phyloP scores from a whole-genome alignment of 1,284 basidiomycete species.

The Rhodotorula mucilaginosa region DNA sequence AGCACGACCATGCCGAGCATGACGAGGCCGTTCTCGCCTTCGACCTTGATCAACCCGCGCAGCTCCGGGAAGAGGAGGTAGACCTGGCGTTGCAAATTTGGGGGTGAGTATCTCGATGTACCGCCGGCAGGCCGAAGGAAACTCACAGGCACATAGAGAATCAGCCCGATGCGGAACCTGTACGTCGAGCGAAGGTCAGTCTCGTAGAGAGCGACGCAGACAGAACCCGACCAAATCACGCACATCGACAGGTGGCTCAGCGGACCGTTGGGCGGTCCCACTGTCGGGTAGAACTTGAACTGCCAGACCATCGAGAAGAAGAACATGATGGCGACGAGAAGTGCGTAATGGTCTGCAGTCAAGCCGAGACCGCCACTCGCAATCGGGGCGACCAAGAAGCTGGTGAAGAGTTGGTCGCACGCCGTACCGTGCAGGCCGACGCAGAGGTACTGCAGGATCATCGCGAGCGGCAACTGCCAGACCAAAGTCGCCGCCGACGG shows the following conservation, averaged over 20 bases:
- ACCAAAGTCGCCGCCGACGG: slow-evolving; percentile 18
- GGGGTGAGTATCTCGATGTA: not conserved
- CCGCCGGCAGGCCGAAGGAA: not conserved
- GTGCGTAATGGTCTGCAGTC: slow-evolving; percentile 36
- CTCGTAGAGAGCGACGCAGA: no score
- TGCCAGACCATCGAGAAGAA: slow-evolving; percentile 44
- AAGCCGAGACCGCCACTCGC: slow-evolving; percentile 39
- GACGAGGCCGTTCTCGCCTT: slow-evolving; percentile 36
- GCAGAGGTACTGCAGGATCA: slow-evolving; percentile 39
- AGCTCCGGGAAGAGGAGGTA: slow-evolving; percentile 44
- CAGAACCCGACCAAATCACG: not conserved
- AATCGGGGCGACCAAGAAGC: slow-evolving; percentile 37
- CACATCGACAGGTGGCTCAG: slow-evolving; percentile 43
- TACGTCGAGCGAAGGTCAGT: not conserved
- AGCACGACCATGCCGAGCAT: slow-evolving; percentile 43
- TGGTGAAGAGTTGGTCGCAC: slow-evolving; percentile 43
- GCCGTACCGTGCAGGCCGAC: slow-evolving; percentile 40
- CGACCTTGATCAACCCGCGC: slow-evolving; percentile 36
- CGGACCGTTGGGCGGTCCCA: slow-evolving; percentile 42
- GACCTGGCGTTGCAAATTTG: not conserved
- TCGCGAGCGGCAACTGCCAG: slow-evolving; percentile 40
- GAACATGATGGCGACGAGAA: slow-evolving; percentile 41
- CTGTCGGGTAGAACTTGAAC: slow-evolving; percentile 43
- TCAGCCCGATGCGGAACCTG: slow-evolving; percentile 41
- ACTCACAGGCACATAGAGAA: slow-evolving; percentile 41